These are phyloP conservation scores for Candida jianshihensis DNA, from an alignment of 805 yeast species.

Conservation along the genomic window DNA sequence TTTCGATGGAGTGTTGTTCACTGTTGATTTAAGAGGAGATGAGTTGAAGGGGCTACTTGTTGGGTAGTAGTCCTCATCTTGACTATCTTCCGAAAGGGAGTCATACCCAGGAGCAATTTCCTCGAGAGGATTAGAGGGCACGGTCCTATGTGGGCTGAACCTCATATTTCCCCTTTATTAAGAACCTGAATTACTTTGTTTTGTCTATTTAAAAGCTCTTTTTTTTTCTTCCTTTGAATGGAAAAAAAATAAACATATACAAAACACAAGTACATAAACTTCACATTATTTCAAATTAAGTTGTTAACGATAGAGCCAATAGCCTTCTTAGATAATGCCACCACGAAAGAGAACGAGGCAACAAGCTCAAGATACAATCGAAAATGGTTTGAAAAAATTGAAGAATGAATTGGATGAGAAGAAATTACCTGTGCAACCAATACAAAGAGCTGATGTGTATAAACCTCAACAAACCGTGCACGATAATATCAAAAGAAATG, in stretches of 20 bases:
- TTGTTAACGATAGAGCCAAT: too few species aligned
- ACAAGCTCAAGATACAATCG: conserved; percentile 1
- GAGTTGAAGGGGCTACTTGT: background rate
- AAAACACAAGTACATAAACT: background rate
- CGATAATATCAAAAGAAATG: conserved; percentile 1
- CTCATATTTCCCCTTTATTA: too few species aligned
- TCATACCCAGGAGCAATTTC: conserved; percentile 6
- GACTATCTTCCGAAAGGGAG: conserved; percentile 7
- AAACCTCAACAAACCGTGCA: background rate
- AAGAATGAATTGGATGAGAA: background rate
- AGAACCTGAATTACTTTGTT: too few species aligned
- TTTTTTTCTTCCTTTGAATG: background rate
- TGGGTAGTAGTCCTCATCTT: background rate
- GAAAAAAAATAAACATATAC: background rate
- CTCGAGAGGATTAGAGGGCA: background rate
- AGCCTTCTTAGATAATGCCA: conserved; percentile 6
- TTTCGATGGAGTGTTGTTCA: conserved; percentile 11
- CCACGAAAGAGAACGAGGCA: conserved; percentile 6
- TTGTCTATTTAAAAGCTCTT: background rate
- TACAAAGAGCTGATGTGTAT: background rate
- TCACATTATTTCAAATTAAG: too few species aligned
- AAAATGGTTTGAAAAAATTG: too few species aligned
- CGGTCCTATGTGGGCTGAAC: conserved; percentile 12
- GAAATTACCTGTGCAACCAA: background rate
- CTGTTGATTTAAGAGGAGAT: conserved; percentile 18